Evolutionary conservation across 202 grass and related monocot species (phyloP).

Genomic region (Tripidium arundinaceum): DNA sequence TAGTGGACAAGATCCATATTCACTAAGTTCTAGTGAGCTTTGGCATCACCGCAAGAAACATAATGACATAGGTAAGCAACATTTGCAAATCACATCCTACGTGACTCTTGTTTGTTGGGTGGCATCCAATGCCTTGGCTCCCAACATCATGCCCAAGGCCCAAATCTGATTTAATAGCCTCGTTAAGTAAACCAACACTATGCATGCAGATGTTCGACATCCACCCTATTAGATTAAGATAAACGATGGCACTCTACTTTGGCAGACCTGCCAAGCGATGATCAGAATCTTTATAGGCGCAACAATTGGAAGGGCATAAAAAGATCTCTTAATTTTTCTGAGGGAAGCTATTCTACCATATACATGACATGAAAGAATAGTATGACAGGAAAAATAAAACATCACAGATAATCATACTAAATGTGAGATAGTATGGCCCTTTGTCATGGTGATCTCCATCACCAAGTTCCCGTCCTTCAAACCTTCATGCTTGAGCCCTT

Average conservation of each 20-base stretch:
- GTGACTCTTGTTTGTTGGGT: background rate
- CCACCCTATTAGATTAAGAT: no score
- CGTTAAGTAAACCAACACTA: background rate
- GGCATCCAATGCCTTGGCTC: background rate
- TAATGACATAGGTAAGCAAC: background rate
- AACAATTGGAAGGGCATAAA: background rate
- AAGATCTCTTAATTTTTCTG: background rate
- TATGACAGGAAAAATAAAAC: no score
- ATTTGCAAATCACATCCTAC: background rate
- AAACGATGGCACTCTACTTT: no score
- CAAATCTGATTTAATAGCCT: background rate
- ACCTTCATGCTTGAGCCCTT: background rate
- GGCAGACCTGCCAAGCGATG: background rate
- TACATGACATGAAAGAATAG: no score
- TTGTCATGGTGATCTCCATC: background rate
- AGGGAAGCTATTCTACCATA: no score
- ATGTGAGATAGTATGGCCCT: background rate
- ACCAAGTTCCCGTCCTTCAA: background rate
- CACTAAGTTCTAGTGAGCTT: background rate
- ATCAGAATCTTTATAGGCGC: background rate
- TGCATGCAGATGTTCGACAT: background rate
- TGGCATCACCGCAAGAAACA: background rate
- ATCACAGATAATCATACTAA: background rate
- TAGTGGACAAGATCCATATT: background rate
- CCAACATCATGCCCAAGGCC: background rate